Evolutionary conservation across 106 monocot species (phyloP), one percentile per base, ranked within the genome.

Genomic region (Agapanthus africanus): DNA sequence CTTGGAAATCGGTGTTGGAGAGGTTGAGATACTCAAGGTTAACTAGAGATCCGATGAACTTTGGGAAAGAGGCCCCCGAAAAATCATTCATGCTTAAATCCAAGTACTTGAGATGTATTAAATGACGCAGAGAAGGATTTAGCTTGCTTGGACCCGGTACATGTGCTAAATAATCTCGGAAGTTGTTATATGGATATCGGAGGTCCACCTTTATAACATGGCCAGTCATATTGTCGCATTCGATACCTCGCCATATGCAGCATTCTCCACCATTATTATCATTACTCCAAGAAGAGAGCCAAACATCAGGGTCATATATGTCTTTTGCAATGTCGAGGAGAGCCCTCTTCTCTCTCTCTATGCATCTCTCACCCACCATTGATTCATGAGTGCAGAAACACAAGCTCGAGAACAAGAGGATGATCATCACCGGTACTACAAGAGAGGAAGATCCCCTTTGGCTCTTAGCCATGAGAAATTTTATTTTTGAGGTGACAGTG

Each of bases 11-110:
- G 1, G 57, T 23, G 15, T 11, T 0, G 6, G 71, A 65, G 32
- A 78, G 78, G 57, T 78, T 67, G 57, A 78, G 78, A 67, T 78
- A 66, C 22, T 46, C 40, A 32, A 78, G 49, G 14, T 67, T 40
- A 4, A 31, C n/a, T 9, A 78, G 41, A 11, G 72, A 78, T 1
- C 66, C 46, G 4, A 47, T 47, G 46, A 47, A 47, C 16, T 19
- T 47, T 15, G 46, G 46, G 19, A 47, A 15, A 47, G 46, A 47
- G 0, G 22, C 54, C 7, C 37, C 31, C 0, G 16, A 7, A 8
- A 54, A 61, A 28, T 31, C 11, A 21, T 63, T 63, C 19, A 15
- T 13, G 62, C 62, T 63, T 27, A 35, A 21, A 21, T 63, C 62
- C 14, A 63, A 63, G 62, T 35, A 37, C 32, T 33, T 35, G 62